Percentiles rank a stretch among this genome's conserved stretches.
Evolutionary conservation across 2,329 filamentous ascomycete species (phyloP).

Genomic region (Clonostachys rhizophaga): DNA sequence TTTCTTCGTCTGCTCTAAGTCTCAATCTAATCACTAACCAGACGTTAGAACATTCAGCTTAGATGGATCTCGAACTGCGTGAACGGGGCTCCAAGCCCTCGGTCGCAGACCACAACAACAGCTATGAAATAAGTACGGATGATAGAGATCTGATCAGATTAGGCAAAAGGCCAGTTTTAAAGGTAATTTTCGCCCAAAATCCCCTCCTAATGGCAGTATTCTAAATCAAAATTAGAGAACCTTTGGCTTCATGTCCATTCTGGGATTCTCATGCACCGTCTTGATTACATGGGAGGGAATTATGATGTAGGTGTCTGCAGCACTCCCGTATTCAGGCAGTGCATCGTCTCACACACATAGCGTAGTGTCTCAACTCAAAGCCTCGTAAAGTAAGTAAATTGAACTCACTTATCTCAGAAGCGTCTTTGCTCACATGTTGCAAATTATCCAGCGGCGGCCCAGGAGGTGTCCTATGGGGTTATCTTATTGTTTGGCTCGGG

Average conservation of each 20-base stretch:
- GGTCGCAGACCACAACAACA: too few relatives aligned
- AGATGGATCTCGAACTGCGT: too few relatives aligned
- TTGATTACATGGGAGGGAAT: conserved; percentile 18
- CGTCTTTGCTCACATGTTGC: conserved; percentile 3
- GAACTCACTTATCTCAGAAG: too few relatives aligned
- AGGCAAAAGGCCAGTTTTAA: conserved; percentile 12
- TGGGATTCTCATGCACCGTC: conserved; percentile 16
- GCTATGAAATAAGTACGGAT: too few relatives aligned
- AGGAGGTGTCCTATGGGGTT: conserved; percentile 41
- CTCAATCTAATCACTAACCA: too few relatives aligned
- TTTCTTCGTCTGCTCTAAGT: too few relatives aligned
- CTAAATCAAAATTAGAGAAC: conserved; percentile 6
- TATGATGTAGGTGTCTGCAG: conserved; percentile 11
- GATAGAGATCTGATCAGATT: not conserved
- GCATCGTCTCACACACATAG: too few relatives aligned
- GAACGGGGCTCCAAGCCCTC: too few relatives aligned
- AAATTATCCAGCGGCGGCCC: conserved; percentile 13
- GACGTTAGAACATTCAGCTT: too few relatives aligned
- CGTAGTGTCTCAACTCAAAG: too few relatives aligned
- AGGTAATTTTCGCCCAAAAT: conserved; percentile 3
- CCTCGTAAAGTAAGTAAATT: too few relatives aligned
- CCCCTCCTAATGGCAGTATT: not conserved
- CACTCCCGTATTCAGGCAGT: too few relatives aligned
- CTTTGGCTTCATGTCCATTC: conserved; percentile 14
- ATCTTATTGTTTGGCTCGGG: conserved; percentile 30